Percentiles rank a stretch among this genome's conserved stretches.
phyloP scores from a whole-genome alignment of 2,329 filamentous ascomycete genomes.

The Penicillium sp. region DNA sequence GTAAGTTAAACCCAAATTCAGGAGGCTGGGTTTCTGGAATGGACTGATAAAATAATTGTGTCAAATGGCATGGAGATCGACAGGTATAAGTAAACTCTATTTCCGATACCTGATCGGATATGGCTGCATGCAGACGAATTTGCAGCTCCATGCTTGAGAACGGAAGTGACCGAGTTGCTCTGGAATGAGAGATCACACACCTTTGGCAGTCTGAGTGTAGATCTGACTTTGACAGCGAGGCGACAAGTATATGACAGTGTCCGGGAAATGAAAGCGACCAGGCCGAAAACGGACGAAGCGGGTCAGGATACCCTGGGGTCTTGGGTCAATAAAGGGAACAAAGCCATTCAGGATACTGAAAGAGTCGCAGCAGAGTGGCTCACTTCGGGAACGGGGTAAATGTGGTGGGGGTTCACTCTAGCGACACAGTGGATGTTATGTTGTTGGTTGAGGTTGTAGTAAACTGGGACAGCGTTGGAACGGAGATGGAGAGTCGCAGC shows the following conservation, averaged over 20 bases:
- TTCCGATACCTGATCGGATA: constrained; percentile 12
- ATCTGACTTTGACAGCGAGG: constrained; percentile 11
- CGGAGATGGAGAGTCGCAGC: background rate
- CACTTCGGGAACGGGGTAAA: background rate
- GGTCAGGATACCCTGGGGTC: constrained; percentile 13
- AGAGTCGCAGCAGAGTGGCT: constrained; percentile 10
- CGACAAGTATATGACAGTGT: background rate
- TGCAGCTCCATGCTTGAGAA: constrained; percentile 12
- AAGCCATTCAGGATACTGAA: constrained; percentile 9
- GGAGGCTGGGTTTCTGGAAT: constrained; percentile 29
- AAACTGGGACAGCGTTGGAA: background rate
- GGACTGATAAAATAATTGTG: constrained; percentile 21
- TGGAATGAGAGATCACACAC: constrained; percentile 11
- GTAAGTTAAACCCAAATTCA: constrained; percentile 35
- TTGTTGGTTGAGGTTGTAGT: background rate
- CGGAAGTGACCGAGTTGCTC: constrained; percentile 12
- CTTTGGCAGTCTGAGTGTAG: constrained; percentile 9
- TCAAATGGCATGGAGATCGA: constrained; percentile 32
- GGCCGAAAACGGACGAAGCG: constrained; percentile 24
- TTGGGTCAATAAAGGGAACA: constrained; percentile 21
- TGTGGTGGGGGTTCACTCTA: background rate
- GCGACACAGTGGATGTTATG: constrained; percentile 2
- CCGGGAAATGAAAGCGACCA: constrained; percentile 12
- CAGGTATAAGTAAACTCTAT: constrained; percentile 36
- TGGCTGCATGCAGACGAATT: constrained; percentile 23